Conservation (phyloP, 1,139 yeast species). For the Candida sp. region DNA sequence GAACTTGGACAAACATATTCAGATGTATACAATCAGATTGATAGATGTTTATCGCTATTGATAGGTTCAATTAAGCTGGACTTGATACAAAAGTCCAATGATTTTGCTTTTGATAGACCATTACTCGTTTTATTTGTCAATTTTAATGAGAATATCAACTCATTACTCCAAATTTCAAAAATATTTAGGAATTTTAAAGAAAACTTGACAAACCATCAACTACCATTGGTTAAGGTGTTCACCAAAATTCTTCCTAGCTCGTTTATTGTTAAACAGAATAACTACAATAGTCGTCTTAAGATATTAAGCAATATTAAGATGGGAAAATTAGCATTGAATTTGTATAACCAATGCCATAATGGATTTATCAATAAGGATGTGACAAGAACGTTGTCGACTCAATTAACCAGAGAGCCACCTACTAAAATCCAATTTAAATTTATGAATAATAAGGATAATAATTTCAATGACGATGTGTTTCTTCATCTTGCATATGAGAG, state of each 20-base stretch:
- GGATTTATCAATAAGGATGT: slow-evolving; percentile 10
- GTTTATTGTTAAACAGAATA: slow-evolving; percentile 34
- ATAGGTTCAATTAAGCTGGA: slow-evolving; percentile 38
- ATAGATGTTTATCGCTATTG: slow-evolving; percentile 24
- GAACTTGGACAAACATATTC: slow-evolving; percentile 19
- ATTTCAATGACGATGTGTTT: slow-evolving; percentile 61
- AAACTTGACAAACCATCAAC: slow-evolving; percentile 34
- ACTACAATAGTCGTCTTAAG: slow-evolving; percentile 37
- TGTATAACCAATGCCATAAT: slow-evolving; percentile 60
- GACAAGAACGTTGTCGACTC: slow-evolving; percentile 28
- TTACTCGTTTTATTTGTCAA: slow-evolving; percentile 45
- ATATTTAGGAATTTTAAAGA: slow-evolving; percentile 47
- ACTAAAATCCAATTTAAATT: slow-evolving; percentile 51
- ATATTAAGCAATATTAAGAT: slow-evolving; percentile 48
- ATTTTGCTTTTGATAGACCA: slow-evolving; percentile 43
- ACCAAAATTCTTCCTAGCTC: slow-evolving; percentile 58
- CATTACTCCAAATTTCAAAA: slow-evolving; percentile 46
- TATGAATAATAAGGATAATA: slow-evolving; percentile 24
- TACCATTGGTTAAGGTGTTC: slow-evolving; percentile 44
- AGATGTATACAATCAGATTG: slow-evolving; percentile 26
- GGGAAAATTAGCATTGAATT: slow-evolving; percentile 51
- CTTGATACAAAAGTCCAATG: slow-evolving; percentile 38
- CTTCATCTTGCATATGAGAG: slow-evolving; percentile 85
- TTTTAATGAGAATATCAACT: slow-evolving; percentile 41
- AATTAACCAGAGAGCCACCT: slow-evolving; percentile 45